Percentiles rank a stretch among this genome's conserved stretches.
Conservation (phyloP, 345 rosid species). For the Moricandia arvensis region DNA sequence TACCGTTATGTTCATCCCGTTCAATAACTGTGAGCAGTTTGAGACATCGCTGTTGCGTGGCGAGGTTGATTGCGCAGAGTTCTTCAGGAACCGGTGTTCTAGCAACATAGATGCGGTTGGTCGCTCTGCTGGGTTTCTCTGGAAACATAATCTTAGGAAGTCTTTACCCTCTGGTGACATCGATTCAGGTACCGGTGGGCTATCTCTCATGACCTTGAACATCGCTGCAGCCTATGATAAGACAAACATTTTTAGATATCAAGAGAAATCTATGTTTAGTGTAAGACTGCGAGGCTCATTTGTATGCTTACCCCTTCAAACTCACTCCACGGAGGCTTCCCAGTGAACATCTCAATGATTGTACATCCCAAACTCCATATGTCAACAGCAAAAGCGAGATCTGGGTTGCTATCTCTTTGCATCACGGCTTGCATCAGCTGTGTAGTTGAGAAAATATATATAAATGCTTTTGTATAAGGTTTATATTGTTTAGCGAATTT, state of each 20-base stretch:
- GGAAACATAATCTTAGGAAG: slow-evolving; percentile 71
- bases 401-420: slow-evolving; percentile 72
- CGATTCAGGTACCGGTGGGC: slow-evolving; percentile 72
- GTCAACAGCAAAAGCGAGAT: slow-evolving; percentile 88
- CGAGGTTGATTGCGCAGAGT: slow-evolving; percentile 36
- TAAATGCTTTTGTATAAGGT: slow-evolving; percentile 16
- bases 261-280: not conserved
- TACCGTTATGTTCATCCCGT: slow-evolving; percentile 55
- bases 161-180: slow-evolving; percentile 87
- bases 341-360: slow-evolving; percentile 90
- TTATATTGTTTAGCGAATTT: not conserved
- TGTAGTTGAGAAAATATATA: slow-evolving; percentile 8
- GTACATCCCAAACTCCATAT: slow-evolving; percentile 99
- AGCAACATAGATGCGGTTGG: slow-evolving; percentile 70
- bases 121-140: slow-evolving; percentile 84
- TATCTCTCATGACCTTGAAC: slow-evolving; percentile 86
- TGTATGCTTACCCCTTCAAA: slow-evolving; percentile 79
- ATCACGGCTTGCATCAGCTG: slow-evolving; percentile 93
- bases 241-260: not conserved
- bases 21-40: slow-evolving; percentile 34
- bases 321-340: slow-evolving; percentile 97
- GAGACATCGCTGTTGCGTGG: slow-evolving; percentile 40
- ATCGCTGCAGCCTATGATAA: slow-evolving; percentile 84
- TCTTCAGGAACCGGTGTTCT: slow-evolving; percentile 71
- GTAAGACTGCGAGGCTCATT: not conserved